Base-by-base conservation (phyloP, 2,329 filamentous ascomycete genomes). In the Xylaria sp. region DNA sequence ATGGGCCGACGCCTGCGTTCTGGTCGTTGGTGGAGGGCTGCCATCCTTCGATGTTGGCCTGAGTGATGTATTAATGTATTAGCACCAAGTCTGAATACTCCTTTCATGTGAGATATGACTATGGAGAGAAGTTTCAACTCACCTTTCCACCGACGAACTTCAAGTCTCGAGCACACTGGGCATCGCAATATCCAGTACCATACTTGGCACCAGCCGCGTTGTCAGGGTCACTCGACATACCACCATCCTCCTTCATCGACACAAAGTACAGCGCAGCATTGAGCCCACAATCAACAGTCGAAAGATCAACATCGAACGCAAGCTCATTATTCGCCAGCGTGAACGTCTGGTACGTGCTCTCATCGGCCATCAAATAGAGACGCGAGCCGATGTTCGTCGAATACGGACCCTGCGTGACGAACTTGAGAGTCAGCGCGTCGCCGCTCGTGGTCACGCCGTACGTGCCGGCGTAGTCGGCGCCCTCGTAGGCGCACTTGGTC, bases 251-350 rank as follows among this genome's bases (percentile, higher is more conserved):
- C 52, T 82, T 78, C 83, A 85, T 85, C 66, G 77, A 73, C 54
- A 79, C 76, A 58, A 82, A 77, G 72, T 87, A 87, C 30, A 87
- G 72, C 42, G 84, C 84, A 55, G 84, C 85, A 72, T 88, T 87
- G 58, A 88, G 73, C 62, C 85, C 85, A 66, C 85, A 88, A 56
- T 71, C 70, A 42, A 87, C 76, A 61, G 80, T 79, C 35, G 84
- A 86, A 42, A 85, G 78, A 69, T 87, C 84, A 13, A 87, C 83
- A 57, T 86, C 83, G 64, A 88, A 86, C 42, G 82, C 80, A 71
- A 88, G 82, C 70, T 88, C 85, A 67, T 82, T 77, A 73, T 81
- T 81, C 63, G 80, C 76, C 57, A 86, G 75, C 59, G 81, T 78
- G 74, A 87, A 82, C 62, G 80, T 78, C 73, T 86, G 74, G 71